Evolutionary conservation across 345 rosid species (phyloP).

Genomic region (Mangifera indica): DNA sequence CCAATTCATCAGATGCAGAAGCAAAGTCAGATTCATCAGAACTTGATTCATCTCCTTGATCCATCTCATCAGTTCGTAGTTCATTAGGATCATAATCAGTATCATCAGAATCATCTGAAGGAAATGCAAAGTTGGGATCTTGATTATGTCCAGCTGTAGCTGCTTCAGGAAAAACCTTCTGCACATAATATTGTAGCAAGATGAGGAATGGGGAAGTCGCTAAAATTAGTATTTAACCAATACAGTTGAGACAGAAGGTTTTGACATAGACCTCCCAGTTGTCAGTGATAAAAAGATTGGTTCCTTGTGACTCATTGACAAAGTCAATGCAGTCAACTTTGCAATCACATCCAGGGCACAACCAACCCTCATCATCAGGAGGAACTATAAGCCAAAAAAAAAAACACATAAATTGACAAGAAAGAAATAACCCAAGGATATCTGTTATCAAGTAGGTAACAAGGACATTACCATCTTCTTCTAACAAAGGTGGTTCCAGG

Average conservation of each 20-base stretch:
- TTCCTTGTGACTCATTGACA: slow-evolving; percentile 77
- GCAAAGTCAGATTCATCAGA: slow-evolving; percentile 60
- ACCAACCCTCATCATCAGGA: slow-evolving; percentile 92
- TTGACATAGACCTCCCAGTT: slow-evolving; percentile 72
- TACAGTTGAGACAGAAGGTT: background rate
- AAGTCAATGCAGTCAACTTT: slow-evolving; percentile 72
- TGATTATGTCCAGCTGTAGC: slow-evolving; percentile 49
- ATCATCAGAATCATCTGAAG: slow-evolving; percentile 89
- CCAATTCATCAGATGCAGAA: slow-evolving; percentile 57
- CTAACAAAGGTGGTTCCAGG: slow-evolving; percentile 75
- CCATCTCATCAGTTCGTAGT: slow-evolving; percentile 40
- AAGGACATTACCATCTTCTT: slow-evolving; percentile 78
- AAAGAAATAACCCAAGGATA: slow-evolving; percentile 18
- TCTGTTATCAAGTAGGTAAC: slow-evolving; percentile 27
- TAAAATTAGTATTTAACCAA: background rate
- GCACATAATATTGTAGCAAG: slow-evolving; percentile 26
- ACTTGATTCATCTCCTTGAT: slow-evolving; percentile 49
- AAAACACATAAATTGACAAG: slow-evolving; percentile 16
- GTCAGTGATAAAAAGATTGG: slow-evolving; percentile 55
- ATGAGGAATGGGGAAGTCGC: slow-evolving; percentile 10
- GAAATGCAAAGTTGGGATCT: slow-evolving; percentile 56
- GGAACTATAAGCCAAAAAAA: slow-evolving; percentile 60
- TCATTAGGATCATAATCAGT: slow-evolving; percentile 65
- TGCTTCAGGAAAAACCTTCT: slow-evolving; percentile 94
- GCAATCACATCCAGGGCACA: slow-evolving; percentile 95